A percentile compares a stretch with the other conserved stretches of the same genome.
These are phyloP conservation scores for Lentinula edodes DNA, from an alignment of 768 basidiomycete genomes.

Conservation along the genomic window DNA sequence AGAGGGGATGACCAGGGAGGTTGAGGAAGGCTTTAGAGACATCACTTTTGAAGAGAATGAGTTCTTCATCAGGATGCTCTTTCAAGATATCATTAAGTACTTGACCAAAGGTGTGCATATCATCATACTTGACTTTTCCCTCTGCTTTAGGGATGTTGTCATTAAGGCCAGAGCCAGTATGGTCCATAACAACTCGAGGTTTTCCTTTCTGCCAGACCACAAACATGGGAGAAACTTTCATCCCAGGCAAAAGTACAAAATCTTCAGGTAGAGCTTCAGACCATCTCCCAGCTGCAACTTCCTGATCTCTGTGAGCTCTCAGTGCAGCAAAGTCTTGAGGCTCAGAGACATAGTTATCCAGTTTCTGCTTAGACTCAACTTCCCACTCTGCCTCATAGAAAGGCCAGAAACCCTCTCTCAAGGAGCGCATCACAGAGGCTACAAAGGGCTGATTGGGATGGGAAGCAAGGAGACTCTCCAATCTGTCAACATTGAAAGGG, in stretches of 20 bases:
- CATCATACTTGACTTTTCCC: slow-evolving; percentile 17
- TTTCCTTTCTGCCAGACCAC: slow-evolving; percentile 22
- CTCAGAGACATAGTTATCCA: slow-evolving; percentile 11
- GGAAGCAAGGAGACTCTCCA: slow-evolving; percentile 13
- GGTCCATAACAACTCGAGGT: slow-evolving; percentile 20
- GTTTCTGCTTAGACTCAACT: neutral
- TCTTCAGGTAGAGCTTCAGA: slow-evolving; percentile 2
- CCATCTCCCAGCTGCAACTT: slow-evolving; percentile 15
- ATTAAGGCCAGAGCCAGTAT: slow-evolving; percentile 18
- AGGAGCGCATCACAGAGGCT: slow-evolving; percentile 13
- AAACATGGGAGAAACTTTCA: slow-evolving; percentile 22
- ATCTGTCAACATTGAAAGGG: slow-evolving; percentile 19
- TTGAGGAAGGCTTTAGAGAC: slow-evolving; percentile 25
- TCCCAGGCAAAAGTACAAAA: slow-evolving; percentile 16
- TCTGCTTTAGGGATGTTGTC: slow-evolving; percentile 13
- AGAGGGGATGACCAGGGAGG: slow-evolving; percentile 25
- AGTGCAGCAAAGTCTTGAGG: slow-evolving; percentile 11
- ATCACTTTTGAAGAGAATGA: slow-evolving; percentile 23
- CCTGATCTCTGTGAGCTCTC: slow-evolving; percentile 13
- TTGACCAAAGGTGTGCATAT: slow-evolving; percentile 17
- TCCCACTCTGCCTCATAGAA: slow-evolving; percentile 19
- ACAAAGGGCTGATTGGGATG: slow-evolving; percentile 27
- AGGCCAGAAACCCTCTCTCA: slow-evolving; percentile 27
- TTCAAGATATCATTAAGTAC: slow-evolving; percentile 6
- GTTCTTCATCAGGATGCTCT: neutral